A percentile compares a stretch with the other conserved stretches of the same genome.
phyloP scores from a whole-genome alignment of 768 basidiomycete species.

The Hygrocybe punicea region DNA sequence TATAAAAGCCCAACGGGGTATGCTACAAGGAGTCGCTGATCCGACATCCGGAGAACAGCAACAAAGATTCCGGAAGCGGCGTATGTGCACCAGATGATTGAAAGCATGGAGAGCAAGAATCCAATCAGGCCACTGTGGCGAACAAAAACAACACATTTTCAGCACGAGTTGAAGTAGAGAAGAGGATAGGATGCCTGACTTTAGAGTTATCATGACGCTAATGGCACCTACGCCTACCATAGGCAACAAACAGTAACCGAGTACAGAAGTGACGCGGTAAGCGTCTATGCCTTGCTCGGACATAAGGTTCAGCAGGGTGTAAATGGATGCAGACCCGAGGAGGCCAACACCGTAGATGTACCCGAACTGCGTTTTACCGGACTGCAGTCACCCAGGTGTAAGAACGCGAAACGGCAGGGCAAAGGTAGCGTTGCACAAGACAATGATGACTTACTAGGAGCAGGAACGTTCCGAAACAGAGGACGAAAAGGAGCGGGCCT shows the following conservation, averaged over 20 bases:
- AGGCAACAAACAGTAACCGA: slow-evolving; percentile 94
- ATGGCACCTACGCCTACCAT: slow-evolving; percentile 93
- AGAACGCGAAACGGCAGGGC: slow-evolving; percentile 5
- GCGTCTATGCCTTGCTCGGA: slow-evolving; percentile 92
- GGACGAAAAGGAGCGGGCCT: slow-evolving; percentile 91
- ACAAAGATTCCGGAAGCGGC: slow-evolving; percentile 95
- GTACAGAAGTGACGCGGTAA: slow-evolving; percentile 89
- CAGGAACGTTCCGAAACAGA: slow-evolving; percentile 90
- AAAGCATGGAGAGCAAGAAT: slow-evolving; percentile 75
- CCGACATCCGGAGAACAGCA: slow-evolving; percentile 90
- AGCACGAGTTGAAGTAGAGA: not conserved
- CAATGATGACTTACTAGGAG: slow-evolving; percentile 85
- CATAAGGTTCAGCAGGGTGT: slow-evolving; percentile 96
- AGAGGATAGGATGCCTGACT: slow-evolving; percentile 53
- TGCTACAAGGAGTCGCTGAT: slow-evolving; percentile 91
- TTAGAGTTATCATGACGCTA: slow-evolving; percentile 81
- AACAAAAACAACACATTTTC: not conserved
- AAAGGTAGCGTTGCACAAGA: not conserved
- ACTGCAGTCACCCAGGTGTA: slow-evolving; percentile 45
- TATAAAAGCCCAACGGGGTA: slow-evolving; percentile 95
- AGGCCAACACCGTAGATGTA: slow-evolving; percentile 98
- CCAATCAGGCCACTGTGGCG: slow-evolving; percentile 72
- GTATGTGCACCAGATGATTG: slow-evolving; percentile 96
- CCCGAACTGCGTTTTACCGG: slow-evolving; percentile 96
- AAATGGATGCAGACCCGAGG: slow-evolving; percentile 89